Evolutionary conservation across 75 land plant genomes (phyloP).

Genomic region (Pinus tabuliformis): DNA sequence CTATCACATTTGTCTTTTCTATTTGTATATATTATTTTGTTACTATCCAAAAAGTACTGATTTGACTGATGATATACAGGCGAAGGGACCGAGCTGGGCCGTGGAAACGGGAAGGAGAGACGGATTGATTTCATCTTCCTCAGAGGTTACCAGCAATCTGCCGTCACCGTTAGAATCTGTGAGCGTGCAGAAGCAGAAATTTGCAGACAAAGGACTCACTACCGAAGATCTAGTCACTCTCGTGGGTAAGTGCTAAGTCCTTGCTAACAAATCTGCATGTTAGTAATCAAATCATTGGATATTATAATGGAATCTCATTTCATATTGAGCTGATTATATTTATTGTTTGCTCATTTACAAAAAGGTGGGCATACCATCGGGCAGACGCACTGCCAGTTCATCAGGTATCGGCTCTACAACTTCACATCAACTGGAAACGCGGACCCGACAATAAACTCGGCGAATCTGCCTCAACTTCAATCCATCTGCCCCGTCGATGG

Average conservation of each 20-base stretch:
- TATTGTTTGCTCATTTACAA: not conserved
- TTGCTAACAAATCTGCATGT: no score
- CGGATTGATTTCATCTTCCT: slow-evolving; percentile 39
- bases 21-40: no score
- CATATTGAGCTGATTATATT: not conserved
- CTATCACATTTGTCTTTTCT: no score
- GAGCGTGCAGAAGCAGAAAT: slow-evolving; percentile 39
- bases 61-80: slow-evolving; percentile 13
- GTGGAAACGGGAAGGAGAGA: slow-evolving; percentile 62
- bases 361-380: slow-evolving; percentile 67
- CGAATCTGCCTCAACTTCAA: slow-evolving; percentile 22
- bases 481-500: slow-evolving; percentile 32
- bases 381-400: slow-evolving; percentile 41
- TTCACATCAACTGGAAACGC: slow-evolving; percentile 46
- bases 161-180: slow-evolving; percentile 46
- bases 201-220: slow-evolving; percentile 54
- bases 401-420: slow-evolving; percentile 54
- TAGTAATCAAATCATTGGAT: no score
- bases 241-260: slow-evolving; percentile 17
- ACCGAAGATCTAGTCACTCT: slow-evolving; percentile 60
- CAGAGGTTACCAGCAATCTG: slow-evolving; percentile 23
- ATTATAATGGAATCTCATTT: not conserved
- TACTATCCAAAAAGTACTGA: not conserved
- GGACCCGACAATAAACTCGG: slow-evolving; percentile 43
- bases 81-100: slow-evolving; percentile 37